Conservation (phyloP, 139 green algal species). For the Eudorina sp. region DNA sequence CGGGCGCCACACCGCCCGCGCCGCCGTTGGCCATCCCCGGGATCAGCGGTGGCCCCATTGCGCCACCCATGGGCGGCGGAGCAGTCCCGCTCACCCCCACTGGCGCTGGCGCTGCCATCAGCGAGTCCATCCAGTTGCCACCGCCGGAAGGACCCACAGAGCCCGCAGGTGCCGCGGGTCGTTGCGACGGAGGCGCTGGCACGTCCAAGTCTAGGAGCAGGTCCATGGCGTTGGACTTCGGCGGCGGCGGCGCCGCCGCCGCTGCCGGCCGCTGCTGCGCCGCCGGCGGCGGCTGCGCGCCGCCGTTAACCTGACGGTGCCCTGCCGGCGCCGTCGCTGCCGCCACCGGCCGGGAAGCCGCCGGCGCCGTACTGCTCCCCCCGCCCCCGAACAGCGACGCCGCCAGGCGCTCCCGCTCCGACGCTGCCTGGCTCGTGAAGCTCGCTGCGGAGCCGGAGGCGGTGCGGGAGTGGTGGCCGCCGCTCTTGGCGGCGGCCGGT, state of each 20-base stretch:
- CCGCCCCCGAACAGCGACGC: conserved; percentile 66
- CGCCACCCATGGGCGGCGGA: neutral
- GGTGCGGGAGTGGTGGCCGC: conserved; percentile 4
- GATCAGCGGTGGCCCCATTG: too few species aligned
- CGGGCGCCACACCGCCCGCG: neutral
- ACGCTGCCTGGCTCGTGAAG: neutral
- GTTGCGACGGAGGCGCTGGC: neutral
- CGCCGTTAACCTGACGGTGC: neutral
- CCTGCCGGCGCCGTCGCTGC: neutral
- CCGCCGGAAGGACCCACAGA: neutral
- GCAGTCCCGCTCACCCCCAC: neutral
- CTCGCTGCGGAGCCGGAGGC: neutral
- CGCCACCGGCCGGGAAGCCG: neutral
- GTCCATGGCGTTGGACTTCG: conserved; percentile 33
- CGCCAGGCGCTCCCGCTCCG: conserved; percentile 60
- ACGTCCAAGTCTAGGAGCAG: conserved; percentile 58
- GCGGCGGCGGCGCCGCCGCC: too few species aligned
- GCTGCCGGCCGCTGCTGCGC: neutral
- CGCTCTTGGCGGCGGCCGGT: neutral
- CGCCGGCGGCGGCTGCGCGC: neutral
- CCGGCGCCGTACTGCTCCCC: neutral
- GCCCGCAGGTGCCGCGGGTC: neutral
- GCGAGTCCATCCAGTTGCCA: conserved; percentile 41
- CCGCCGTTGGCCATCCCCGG: neutral
- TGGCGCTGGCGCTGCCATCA: neutral